Evolutionary conservation across 1,284 basidiomycete genomes (phyloP), one percentile per base, ranked within the genome.

Genomic region (Exobasidium rhododendri): DNA sequence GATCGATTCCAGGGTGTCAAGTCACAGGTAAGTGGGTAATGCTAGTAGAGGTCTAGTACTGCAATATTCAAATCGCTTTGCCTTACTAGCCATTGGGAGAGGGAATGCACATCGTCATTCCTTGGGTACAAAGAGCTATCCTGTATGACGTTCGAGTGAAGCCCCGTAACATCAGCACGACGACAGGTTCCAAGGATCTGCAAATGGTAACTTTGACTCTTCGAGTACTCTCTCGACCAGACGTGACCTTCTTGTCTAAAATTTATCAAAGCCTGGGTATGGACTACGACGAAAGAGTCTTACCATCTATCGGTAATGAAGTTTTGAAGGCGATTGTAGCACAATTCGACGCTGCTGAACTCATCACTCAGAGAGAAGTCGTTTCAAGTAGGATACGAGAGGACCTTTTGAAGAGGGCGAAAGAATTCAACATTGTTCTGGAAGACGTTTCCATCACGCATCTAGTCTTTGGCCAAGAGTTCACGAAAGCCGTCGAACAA

Each of bases 71-170:
- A 53, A 17, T 10, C 17, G 35, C 35, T 17, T 40, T 40, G 17
- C 35, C 17, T 40, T 17, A n/a, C 54, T n/a, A 65, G 56, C 66
- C 73, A 30, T 64, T 67, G n/a, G 35, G 59, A 55, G 74, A 99
- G 82, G 96, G 96, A n/a, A 99, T 96, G 3, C 96, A 99, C 82
- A 89, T 99, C 81, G 84, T 98, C 64, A 84, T 98, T 63, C 94
- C 94, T 40, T 93, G 94, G 91, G 83, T 98, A 53, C 81, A 82
- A 68, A 86, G 89, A 65, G 94, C 94, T 13, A 97, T 99, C 81
- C 83, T 98, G 52, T 97, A 96, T 81, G 96, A 99, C 83, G 94
- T 93, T 69, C 87, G 96, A 64, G 96, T 94, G 81, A 99, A 98
- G 83, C 94, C 94, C 50, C 84, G 93, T 74, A 97, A 97, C 80